A percentile compares a stretch with the other conserved stretches of the same genome.
These are phyloP conservation scores for Zymoseptoria passerinii DNA, from an alignment of 2,329 filamentous ascomycete species.

Conservation along the genomic window DNA sequence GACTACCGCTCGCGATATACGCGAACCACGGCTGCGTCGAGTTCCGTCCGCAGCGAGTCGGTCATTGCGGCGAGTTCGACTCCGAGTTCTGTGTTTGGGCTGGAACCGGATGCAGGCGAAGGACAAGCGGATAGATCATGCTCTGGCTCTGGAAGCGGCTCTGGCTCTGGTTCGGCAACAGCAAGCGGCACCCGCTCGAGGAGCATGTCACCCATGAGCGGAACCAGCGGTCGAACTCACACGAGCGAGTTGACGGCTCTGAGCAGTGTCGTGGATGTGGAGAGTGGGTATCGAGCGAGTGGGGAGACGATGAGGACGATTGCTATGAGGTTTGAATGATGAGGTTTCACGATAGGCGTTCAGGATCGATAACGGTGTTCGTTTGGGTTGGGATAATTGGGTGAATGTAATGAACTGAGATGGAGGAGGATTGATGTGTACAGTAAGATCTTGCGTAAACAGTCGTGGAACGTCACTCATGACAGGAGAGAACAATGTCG, in stretches of 20 bases:
- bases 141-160: neutral
- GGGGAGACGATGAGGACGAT: constrained; percentile 31
- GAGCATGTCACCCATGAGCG: constrained; percentile 7
- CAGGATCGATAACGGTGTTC: neutral
- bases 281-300: constrained; percentile 31
- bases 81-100: constrained; percentile 5
- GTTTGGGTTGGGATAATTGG: neutral
- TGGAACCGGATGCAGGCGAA: neutral
- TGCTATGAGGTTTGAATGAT: neutral
- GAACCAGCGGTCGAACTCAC: constrained; percentile 13
- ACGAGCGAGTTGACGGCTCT: constrained; percentile 29
- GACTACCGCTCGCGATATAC: constrained; percentile 36
- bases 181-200: constrained; percentile 9
- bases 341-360: neutral
- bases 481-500: no score
- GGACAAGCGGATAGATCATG: neutral
- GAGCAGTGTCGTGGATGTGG: constrained; percentile 35
- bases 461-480: neutral
- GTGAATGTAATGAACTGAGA: neutral
- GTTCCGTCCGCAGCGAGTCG: constrained; percentile 13
- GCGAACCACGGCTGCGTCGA: constrained; percentile 25
- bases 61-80: constrained; percentile 4
- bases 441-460: neutral
- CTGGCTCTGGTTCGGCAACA: constrained; percentile 6
- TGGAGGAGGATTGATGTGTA: neutral